Evolutionary conservation across 164 flowering plant species (phyloP), one percentile per base, ranked within the genome.

Genomic region (Nymphaea colorata): DNA sequence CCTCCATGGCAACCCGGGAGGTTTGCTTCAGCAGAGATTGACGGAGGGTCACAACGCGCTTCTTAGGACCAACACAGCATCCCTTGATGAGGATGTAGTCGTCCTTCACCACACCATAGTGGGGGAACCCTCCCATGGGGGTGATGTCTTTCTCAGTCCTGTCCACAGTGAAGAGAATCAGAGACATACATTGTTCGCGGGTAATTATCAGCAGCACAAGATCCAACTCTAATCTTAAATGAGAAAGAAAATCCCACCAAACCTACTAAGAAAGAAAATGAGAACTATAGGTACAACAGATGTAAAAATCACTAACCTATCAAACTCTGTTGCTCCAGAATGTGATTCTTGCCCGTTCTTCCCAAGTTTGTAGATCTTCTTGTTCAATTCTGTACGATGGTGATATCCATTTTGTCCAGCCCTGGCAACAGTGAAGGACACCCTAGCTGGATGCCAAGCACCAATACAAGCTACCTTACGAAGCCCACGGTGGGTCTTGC

Each of bases 81-180:
- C 72, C 72, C 62, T 64, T 70, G 36, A 70, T 64, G 61, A 70
- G 14, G 53, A 70, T 12, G 59, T 70, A 70, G 17, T 70, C 72
- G 42, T 57, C 67, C 63, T 70, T 70, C 42, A 70, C 72, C 53
- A 70, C 67, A 55, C 72, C 72, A 70, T 70, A 70, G 67, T 70
- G 72, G n/a, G 72, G 72, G 72, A 70, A 70, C 10, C 72, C 72
- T 15, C 72, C 72, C 72, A 70, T 70, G 47, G 72, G 72, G 3
- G 72, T 70, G 3, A 70, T 53, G 44, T 70, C 72, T 61, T 70
- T 70, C 47, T 70, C 72, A 17, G 72, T 70, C 72, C 72, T 70
- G 57, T 16, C 42, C 43, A 68, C 42, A 51, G 25, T 55, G 12
- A 55, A 8, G 59, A 55, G 10, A 55, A 55, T 55, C 59, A 55